Conservation (phyloP, 2,329 filamentous ascomycete genomes). For the Pestalotiopsis sp. region DNA sequence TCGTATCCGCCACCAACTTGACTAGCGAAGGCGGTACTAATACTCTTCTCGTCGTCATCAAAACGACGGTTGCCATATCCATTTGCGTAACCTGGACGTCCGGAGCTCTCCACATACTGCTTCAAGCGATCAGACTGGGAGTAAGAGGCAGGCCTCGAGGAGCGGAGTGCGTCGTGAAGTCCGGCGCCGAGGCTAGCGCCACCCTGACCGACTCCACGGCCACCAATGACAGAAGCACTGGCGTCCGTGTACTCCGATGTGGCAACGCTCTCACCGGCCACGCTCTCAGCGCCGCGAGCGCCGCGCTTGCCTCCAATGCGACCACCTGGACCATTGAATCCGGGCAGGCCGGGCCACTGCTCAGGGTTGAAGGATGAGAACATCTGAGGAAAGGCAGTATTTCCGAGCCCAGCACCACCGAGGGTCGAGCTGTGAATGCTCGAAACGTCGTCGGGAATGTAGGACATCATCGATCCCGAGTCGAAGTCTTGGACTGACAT, state of each 20-base stretch:
- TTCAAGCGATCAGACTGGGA: constrained; percentile 91
- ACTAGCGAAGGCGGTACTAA: constrained; percentile 95
- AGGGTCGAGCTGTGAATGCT: constrained; percentile 92
- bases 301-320: constrained; percentile 69
- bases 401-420: constrained; percentile 75
- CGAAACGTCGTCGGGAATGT: constrained; percentile 95
- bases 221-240: constrained; percentile 76
- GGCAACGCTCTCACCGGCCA: constrained; percentile 90
- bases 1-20: constrained; percentile 70
- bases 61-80: constrained; percentile 68
- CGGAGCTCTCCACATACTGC: constrained; percentile 88
- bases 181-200: constrained; percentile 85
- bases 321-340: constrained; percentile 58
- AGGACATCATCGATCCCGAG: constrained; percentile 87
- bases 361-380: constrained; percentile 91
- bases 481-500: constrained; percentile 63
- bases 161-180: constrained; percentile 75
- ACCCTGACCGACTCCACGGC: constrained; percentile 77
- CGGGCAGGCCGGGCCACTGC: constrained; percentile 81
- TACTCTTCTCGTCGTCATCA: constrained; percentile 94
- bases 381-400: constrained; percentile 88
- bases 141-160: constrained; percentile 56
- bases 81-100: constrained; percentile 68
- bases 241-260: constrained; percentile 89
- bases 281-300: constrained; percentile 71